phyloP scores from a whole-genome alignment of 352 stramenopile species.

The Saprolegnia diclina region DNA sequence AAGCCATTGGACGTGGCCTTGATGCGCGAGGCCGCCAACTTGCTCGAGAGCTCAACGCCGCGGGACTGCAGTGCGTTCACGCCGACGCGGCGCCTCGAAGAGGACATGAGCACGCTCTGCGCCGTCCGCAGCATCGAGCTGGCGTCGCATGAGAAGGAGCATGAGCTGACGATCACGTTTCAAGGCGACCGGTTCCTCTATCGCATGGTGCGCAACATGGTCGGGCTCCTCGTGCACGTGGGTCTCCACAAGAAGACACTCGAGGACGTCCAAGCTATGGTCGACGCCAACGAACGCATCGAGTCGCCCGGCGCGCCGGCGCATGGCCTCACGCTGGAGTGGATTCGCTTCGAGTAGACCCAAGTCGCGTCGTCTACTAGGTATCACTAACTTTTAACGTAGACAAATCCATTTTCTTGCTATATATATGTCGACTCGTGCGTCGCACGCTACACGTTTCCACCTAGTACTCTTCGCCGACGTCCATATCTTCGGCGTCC shows the following conservation, averaged over 20 bases:
- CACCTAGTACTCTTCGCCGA: conserved; percentile 84
- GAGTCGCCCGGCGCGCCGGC: conserved; percentile 6
- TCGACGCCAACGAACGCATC: conserved; percentile 44
- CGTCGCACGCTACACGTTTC: conserved; percentile 46
- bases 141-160: neutral
- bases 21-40: conserved; percentile 42
- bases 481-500: conserved; percentile 88
- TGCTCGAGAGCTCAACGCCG: conserved; percentile 31
- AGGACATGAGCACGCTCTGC: conserved; percentile 48
- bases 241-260: conserved; percentile 44
- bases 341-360: conserved; percentile 13
- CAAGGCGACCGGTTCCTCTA: conserved; percentile 73
- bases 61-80: conserved; percentile 74
- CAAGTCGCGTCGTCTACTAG: too few relatives aligned
- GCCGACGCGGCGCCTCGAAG: conserved; percentile 38
- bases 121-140: conserved; percentile 30
- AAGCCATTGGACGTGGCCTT: conserved; percentile 46
- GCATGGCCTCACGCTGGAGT: conserved; percentile 24
- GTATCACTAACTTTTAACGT: too few relatives aligned
- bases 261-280: conserved; percentile 39
- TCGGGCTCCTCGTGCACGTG: conserved; percentile 72
- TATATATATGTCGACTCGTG: neutral
- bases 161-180: conserved; percentile 49
- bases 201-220: conserved; percentile 81
- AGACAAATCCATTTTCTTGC: too few relatives aligned